Conservation (phyloP, 352 stramenopile species). For the Phytophthora megakarya region DNA sequence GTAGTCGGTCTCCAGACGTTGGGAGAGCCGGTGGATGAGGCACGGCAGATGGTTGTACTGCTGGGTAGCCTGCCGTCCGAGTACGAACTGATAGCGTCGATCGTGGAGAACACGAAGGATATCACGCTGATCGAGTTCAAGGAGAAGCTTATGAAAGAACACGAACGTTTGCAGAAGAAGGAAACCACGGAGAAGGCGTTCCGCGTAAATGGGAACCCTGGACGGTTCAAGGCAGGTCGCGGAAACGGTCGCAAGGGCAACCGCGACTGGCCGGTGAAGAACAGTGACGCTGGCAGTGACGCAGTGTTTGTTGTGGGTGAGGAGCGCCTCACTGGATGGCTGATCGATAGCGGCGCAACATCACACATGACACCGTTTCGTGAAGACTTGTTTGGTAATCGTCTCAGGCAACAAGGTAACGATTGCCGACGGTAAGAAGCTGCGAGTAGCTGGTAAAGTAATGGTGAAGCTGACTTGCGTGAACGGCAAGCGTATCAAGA, state of each 20-base stretch:
- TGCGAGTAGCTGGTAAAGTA: no score
- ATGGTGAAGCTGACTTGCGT: no score
- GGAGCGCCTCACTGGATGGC: no score
- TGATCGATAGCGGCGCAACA: no score
- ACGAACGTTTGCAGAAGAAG: constrained; percentile 23
- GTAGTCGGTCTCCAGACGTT: no score
- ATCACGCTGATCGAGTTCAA: constrained; percentile 23
- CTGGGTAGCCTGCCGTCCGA: constrained; percentile 31
- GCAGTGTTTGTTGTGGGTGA: no score
- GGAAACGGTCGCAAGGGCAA: constrained; percentile 11
- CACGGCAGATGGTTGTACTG: constrained; percentile 32
- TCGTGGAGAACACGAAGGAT: constrained; percentile 22
- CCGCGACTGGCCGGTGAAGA: not conserved
- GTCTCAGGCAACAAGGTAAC: no score
- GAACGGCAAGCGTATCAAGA: no score
- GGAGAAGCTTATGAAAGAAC: no score
- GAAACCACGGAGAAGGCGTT: constrained; percentile 4
- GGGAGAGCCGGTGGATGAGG: constrained; percentile 24
- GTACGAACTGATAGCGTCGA: constrained; percentile 26
- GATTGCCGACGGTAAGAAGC: no score
- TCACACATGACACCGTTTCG: no score
- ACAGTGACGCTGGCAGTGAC: not conserved
- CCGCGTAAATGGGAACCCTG: not conserved
- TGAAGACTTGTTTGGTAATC: no score
- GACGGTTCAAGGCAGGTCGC: constrained; percentile 2